phyloP scores from a whole-genome alignment of 179 eudicot species.

The Corrigiola litoralis region DNA sequence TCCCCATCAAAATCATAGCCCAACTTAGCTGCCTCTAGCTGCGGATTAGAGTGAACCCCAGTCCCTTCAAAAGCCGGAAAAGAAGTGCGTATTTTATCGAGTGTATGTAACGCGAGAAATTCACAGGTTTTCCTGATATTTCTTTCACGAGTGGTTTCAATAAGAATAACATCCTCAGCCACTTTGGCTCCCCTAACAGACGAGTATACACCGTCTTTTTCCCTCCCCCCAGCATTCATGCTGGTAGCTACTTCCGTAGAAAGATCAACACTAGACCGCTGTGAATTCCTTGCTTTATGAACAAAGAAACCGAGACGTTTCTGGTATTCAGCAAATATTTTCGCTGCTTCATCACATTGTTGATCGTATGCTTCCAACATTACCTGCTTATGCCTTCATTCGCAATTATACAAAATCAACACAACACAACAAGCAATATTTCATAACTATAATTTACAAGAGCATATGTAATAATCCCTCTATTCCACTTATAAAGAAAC shows the following conservation, averaged over 20 bases:
- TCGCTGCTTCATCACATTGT: constrained; percentile 93
- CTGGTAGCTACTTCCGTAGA: constrained; percentile 53
- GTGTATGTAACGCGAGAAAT: constrained; percentile 59
- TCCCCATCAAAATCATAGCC: constrained; percentile 77
- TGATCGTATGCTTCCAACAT: constrained; percentile 86
- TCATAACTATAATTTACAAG: not conserved
- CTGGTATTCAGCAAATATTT: constrained; percentile 90
- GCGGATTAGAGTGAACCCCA: constrained; percentile 74
- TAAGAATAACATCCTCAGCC: constrained; percentile 81
- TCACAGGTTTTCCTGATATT: constrained; percentile 87
- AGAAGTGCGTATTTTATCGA: constrained; percentile 66
- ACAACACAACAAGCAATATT: not conserved
- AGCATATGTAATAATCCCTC: too few species aligned
- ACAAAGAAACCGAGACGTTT: constrained; percentile 72
- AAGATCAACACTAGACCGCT: constrained; percentile 51
- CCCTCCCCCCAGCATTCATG: constrained; percentile 44
- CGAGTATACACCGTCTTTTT: constrained; percentile 73
- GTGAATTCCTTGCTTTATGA: constrained; percentile 74
- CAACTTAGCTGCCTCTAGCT: constrained; percentile 73
- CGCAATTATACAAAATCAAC: constrained; percentile 8
- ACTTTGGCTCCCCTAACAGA: constrained; percentile 74
- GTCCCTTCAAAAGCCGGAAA: constrained; percentile 97
- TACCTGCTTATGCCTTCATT: constrained; percentile 89
- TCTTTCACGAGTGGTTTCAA: constrained; percentile 88
- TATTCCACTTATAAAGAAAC: too few species aligned